These are phyloP conservation scores for Aurifilum marmelostoma DNA, from an alignment of 2,329 filamentous ascomycete species.

Conservation along the genomic window DNA sequence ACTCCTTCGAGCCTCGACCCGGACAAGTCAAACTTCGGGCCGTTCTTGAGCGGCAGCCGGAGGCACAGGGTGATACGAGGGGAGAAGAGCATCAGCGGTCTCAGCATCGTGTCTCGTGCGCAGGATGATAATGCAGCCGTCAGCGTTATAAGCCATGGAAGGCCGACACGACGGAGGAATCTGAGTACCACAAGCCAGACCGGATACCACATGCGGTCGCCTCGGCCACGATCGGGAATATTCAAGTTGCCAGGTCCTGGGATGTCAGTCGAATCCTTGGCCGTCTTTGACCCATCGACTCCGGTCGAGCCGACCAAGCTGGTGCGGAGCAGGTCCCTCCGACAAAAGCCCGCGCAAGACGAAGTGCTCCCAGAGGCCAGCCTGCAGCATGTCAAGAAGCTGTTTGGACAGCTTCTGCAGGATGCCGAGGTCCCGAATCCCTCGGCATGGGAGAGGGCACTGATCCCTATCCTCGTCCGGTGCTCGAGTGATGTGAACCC, in stretches of 20 bases:
- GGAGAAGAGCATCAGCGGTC: slow-evolving; percentile 74
- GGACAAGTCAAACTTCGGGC: slow-evolving; percentile 74
- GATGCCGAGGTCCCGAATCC: slow-evolving; percentile 75
- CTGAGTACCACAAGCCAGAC: slow-evolving; percentile 80
- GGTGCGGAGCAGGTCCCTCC: slow-evolving; percentile 82
- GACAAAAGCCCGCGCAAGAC: slow-evolving; percentile 72
- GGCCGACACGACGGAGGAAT: slow-evolving; percentile 74
- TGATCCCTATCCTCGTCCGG: slow-evolving; percentile 86
- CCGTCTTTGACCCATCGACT: slow-evolving; percentile 49
- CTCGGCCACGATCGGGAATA: slow-evolving; percentile 39
- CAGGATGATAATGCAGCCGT: slow-evolving; percentile 64
- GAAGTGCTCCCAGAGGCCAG: slow-evolving; percentile 87
- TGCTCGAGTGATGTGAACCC: slow-evolving; percentile 95
- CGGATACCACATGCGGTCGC: slow-evolving; percentile 70
- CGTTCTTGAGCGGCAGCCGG: slow-evolving; percentile 72
- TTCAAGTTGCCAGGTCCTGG: slow-evolving; percentile 51
- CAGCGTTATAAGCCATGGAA: slow-evolving; percentile 61
- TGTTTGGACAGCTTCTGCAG: slow-evolving; percentile 80
- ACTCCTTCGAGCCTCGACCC: slow-evolving; percentile 70
- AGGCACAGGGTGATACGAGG: slow-evolving; percentile 74
- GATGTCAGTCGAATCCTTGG: slow-evolving; percentile 55
- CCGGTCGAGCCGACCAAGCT: slow-evolving; percentile 52
- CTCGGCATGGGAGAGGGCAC: slow-evolving; percentile 82
- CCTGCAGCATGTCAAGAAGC: slow-evolving; percentile 81
- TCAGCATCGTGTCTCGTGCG: slow-evolving; percentile 72